Evolutionary conservation across 1,284 basidiomycete species (phyloP).

Genomic region (Microbotryum silenes-acaulis): DNA sequence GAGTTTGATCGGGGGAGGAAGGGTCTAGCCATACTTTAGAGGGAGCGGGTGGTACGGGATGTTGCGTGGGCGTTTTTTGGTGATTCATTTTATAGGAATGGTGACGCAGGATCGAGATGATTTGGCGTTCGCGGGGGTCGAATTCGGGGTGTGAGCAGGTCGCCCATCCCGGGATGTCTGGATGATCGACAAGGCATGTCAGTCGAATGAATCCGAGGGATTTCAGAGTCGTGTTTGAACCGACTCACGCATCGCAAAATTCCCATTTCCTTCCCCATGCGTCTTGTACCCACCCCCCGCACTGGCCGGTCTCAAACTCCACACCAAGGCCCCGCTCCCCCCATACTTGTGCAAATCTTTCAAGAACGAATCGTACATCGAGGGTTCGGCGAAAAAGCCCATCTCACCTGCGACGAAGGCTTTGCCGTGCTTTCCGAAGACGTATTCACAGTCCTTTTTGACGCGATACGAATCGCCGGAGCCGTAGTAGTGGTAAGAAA

Average conservation of each 20-base stretch:
- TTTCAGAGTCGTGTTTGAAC: background rate
- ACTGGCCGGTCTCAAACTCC: constrained; percentile 37
- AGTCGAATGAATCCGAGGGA: background rate
- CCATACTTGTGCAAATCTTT: constrained; percentile 22
- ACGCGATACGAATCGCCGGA: constrained; percentile 33
- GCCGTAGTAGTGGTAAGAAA: constrained; percentile 38
- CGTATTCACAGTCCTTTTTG: constrained; percentile 30
- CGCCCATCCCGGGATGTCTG: constrained; percentile 34
- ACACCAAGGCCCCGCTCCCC: constrained; percentile 34
- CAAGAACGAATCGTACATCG: constrained; percentile 33
- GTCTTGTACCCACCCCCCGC: constrained; percentile 38
- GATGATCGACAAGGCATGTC: background rate
- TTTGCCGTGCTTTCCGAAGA: constrained; percentile 31
- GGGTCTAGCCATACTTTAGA: constrained; percentile 8
- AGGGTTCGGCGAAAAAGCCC: constrained; percentile 34
- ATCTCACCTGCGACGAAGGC: constrained; percentile 38
- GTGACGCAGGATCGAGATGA: constrained; percentile 28
- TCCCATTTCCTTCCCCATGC: constrained; percentile 36
- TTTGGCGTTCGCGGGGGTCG: constrained; percentile 29
- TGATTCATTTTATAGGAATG: constrained; percentile 29
- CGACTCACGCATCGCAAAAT: constrained; percentile 35
- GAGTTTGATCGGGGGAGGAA: background rate
- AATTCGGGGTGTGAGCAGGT: constrained; percentile 24
- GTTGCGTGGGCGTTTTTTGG: background rate
- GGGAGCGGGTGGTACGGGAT: constrained; percentile 12